Evolutionary conservation across 2,329 filamentous ascomycete species (phyloP).

Genomic region (Cordyceps farinosa): DNA sequence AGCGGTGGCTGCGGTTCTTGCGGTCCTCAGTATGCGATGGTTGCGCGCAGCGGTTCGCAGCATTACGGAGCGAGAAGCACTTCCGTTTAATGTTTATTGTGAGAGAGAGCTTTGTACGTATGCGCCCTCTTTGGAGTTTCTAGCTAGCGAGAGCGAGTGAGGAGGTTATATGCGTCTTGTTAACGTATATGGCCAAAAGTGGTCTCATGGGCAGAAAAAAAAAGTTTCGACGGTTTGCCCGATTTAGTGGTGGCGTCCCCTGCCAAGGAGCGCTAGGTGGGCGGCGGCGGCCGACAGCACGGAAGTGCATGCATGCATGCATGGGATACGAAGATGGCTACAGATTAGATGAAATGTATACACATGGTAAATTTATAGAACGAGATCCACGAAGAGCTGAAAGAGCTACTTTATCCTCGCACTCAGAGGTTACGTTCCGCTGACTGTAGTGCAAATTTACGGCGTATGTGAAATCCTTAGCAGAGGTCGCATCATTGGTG

Average conservation of each 20-base stretch:
- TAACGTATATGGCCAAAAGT: neutral
- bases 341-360: no score
- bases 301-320: neutral
- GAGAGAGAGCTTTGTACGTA: neutral
- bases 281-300: neutral
- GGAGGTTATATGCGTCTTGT: neutral
- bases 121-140: neutral
- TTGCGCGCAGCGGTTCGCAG: neutral
- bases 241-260: slow-evolving; percentile 8
- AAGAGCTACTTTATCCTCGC: no score
- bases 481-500: no score
- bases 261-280: slow-evolving; percentile 13
- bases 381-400: no score
- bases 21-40: slow-evolving; percentile 1
- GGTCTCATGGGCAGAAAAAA: slow-evolving; percentile 1
- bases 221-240: neutral
- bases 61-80: neutral
- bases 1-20: neutral
- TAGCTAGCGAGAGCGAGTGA: neutral
- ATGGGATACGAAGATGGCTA: no score
- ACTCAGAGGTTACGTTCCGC: no score
- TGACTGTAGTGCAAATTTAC: no score
- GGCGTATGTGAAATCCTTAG: no score
- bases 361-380: no score
- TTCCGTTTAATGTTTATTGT: neutral